These are phyloP conservation scores for Coemansia sp. DNA, from an alignment of 192 early-diverging fungal species.

Conservation along the genomic window DNA sequence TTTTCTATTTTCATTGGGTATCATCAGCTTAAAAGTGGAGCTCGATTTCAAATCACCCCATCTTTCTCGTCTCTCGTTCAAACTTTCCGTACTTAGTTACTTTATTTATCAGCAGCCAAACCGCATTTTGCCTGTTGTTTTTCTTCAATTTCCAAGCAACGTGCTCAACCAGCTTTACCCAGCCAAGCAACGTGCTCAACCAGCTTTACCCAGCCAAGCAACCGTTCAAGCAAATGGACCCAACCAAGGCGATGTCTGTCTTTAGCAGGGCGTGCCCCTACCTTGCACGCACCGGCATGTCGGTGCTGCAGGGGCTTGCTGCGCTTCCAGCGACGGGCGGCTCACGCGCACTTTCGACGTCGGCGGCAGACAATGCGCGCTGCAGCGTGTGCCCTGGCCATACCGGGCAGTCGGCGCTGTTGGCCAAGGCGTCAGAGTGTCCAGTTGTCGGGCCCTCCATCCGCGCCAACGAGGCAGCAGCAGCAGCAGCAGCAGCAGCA, in stretches of 20 bases:
- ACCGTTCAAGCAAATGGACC: constrained; percentile 29
- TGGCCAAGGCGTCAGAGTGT: constrained; percentile 56
- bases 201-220: neutral
- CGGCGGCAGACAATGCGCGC: constrained; percentile 41
- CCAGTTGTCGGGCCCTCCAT: constrained; percentile 53
- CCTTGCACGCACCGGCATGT: constrained; percentile 49
- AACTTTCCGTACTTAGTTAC: neutral
- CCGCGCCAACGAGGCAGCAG: constrained; percentile 41
- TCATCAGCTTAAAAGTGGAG: too few species aligned
- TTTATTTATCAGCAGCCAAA: neutral
- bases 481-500: constrained; percentile 5
- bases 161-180: neutral
- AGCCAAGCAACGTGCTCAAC: neutral
- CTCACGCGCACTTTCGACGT: constrained; percentile 42
- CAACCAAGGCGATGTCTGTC: constrained; percentile 55
- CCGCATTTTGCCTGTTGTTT: neutral
- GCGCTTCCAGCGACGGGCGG: constrained; percentile 9
- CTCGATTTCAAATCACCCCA: neutral
- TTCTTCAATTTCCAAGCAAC: neutral
- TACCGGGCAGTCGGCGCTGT: constrained; percentile 54
- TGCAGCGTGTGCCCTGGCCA: constrained; percentile 55
- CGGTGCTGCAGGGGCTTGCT: constrained; percentile 44
- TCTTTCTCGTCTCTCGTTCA: neutral
- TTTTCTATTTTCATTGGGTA: too few species aligned
- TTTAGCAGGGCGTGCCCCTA: constrained; percentile 54